A percentile compares a stretch with the other conserved stretches of the same genome.
phyloP scores from a whole-genome alignment of 2,329 filamentous ascomycete genomes.

The Lasiodiplodia citricola region DNA sequence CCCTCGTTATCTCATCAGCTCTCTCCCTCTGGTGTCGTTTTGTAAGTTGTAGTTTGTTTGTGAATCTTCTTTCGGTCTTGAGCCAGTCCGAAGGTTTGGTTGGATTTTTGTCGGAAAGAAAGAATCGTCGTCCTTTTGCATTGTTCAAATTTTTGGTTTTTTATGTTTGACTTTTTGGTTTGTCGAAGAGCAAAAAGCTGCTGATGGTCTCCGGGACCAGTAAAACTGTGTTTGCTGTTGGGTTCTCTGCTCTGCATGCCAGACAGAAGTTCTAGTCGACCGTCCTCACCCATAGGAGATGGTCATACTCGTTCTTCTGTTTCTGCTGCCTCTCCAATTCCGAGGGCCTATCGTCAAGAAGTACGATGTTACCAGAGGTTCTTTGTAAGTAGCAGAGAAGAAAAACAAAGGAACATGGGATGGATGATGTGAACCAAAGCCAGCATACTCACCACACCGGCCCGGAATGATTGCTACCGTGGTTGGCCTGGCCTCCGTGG shows the following conservation, averaged over 20 bases:
- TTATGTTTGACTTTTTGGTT: neutral
- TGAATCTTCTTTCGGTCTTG: neutral
- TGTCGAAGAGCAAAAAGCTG: neutral
- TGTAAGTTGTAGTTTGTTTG: neutral
- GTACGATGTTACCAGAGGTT: neutral
- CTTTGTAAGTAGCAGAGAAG: neutral
- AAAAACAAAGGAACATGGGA: neutral
- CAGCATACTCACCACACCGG: slow-evolving; percentile 12
- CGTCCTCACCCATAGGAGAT: neutral
- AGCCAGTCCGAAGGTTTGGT: slow-evolving; percentile 5
- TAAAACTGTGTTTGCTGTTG: neutral
- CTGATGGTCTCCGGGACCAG: neutral
- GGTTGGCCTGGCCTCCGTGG: neutral
- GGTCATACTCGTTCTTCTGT: slow-evolving; percentile 3
- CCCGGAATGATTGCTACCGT: neutral
- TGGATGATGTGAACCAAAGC: neutral
- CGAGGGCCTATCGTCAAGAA: neutral
- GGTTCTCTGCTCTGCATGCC: neutral
- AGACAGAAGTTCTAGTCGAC: neutral
- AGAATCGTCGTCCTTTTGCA: neutral
- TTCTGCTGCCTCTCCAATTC: slow-evolving; percentile 12
- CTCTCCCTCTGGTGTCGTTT: neutral
- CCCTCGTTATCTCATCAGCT: neutral
- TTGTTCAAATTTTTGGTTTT: neutral
- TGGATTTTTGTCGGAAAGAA: neutral